Percentiles rank a stretch among this genome's conserved stretches.
Conservation (phyloP, 139 green algal species). For the Klebsormidium nitens region DNA sequence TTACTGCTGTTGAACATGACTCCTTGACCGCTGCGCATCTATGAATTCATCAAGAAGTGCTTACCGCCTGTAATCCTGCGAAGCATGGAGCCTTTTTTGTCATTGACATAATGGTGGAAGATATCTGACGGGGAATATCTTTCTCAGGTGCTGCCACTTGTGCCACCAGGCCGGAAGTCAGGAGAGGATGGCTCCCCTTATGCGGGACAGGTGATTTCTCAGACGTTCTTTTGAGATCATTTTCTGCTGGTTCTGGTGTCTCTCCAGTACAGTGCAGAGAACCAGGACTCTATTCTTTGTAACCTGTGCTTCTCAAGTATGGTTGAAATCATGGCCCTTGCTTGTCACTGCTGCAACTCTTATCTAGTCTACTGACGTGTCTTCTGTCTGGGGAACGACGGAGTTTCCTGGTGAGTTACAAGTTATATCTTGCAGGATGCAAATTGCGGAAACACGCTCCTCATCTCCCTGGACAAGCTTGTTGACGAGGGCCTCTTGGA, state of each 20-base stretch:
- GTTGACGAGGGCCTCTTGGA: slow-evolving; percentile 76
- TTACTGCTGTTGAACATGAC: neutral
- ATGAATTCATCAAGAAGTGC: neutral
- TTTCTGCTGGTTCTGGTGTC: no score
- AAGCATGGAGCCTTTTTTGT: neutral
- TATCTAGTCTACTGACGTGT: neutral
- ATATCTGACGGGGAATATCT: no score
- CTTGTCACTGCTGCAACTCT: neutral
- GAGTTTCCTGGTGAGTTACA: no score
- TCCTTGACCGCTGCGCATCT: neutral
- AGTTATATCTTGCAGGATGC: slow-evolving; percentile 65
- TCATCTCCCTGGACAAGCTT: slow-evolving; percentile 83
- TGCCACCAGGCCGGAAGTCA: slow-evolving; percentile 71
- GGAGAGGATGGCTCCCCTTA: slow-evolving; percentile 82
- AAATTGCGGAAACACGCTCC: slow-evolving; percentile 83
- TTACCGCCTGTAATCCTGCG: neutral
- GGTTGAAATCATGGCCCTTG: neutral
- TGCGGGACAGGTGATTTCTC: slow-evolving; percentile 52
- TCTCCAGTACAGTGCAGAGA: no score
- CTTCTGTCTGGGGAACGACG: no score
- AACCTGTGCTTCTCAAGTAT: no score
- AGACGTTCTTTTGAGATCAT: neutral
- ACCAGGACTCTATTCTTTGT: no score
- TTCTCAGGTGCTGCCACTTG: slow-evolving; percentile 90
- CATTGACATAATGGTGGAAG: neutral